phyloP scores from a whole-genome alignment of 2,329 filamentous ascomycete genomes.

The Ampelomyces quisqualis region DNA sequence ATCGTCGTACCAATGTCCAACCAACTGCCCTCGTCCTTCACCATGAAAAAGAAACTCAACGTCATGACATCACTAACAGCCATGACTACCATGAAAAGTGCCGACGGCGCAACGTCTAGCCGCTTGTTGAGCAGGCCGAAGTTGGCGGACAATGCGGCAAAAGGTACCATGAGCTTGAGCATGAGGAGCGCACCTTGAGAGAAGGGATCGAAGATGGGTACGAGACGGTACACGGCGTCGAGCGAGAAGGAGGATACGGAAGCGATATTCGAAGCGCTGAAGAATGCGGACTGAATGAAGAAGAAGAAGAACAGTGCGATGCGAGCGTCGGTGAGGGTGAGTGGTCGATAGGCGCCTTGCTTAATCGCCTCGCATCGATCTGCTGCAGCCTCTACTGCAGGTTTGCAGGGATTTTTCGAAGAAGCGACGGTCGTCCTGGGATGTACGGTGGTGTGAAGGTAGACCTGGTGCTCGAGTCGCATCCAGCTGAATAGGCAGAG shows the following conservation, averaged over 20 bases:
- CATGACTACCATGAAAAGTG: slow-evolving; percentile 90
- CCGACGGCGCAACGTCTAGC: slow-evolving; percentile 80
- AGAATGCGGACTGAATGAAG: slow-evolving; percentile 92
- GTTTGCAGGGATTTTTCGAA: slow-evolving; percentile 31
- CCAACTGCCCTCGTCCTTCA: slow-evolving; percentile 95
- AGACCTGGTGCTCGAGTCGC: slow-evolving; percentile 79
- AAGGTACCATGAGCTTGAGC: slow-evolving; percentile 89
- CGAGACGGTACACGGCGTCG: slow-evolving; percentile 81
- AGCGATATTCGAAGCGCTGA: slow-evolving; percentile 93
- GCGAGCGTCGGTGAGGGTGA: slow-evolving; percentile 80
- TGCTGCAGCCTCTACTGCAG: slow-evolving; percentile 44
- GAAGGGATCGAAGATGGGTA: slow-evolving; percentile 93
- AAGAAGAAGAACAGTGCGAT: slow-evolving; percentile 94
- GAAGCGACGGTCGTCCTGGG: slow-evolving; percentile 13
- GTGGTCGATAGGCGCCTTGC: slow-evolving; percentile 58
- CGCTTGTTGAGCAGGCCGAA: slow-evolving; percentile 88
- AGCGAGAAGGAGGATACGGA: slow-evolving; percentile 91
- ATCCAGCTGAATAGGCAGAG: slow-evolving; percentile 84
- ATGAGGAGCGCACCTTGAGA: slow-evolving; percentile 83
- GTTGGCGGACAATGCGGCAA: slow-evolving; percentile 87
- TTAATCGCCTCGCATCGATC: slow-evolving; percentile 34
- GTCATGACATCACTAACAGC: slow-evolving; percentile 85
- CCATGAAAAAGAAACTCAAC: slow-evolving; percentile 96
- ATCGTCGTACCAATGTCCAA: slow-evolving; percentile 97
- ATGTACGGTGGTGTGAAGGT: slow-evolving; percentile 44